Evolutionary conservation across 1,284 basidiomycete species (phyloP).

Genomic region (Agaricales sp.): DNA sequence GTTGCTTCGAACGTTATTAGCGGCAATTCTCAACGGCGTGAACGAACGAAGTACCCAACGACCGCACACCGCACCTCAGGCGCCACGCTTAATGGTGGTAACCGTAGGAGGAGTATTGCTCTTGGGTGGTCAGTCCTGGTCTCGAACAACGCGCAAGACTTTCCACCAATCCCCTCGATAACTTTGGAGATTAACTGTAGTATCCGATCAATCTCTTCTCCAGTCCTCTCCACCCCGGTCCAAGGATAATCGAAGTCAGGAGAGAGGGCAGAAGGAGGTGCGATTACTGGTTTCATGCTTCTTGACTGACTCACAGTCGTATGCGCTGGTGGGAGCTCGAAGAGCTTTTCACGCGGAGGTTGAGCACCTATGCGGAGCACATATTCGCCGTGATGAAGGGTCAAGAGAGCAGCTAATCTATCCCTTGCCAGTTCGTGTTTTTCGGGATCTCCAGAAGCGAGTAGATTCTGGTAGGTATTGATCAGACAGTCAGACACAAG

Average conservation of each 20-base stretch:
- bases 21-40: too few relatives aligned
- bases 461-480: conserved; percentile 26
- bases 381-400: conserved; percentile 57
- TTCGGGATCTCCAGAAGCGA: conserved; percentile 32
- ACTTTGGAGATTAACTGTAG: conserved; percentile 29
- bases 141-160: conserved; percentile 55
- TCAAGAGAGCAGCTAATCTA: conserved; percentile 53
- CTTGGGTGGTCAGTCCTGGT: conserved; percentile 36
- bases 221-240: conserved; percentile 39
- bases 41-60: conserved; percentile 44
- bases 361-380: conserved; percentile 58
- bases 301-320: too few relatives aligned
- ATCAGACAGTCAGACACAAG: conserved; percentile 2
- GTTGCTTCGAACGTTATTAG: conserved; percentile 41
- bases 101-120: conserved; percentile 48
- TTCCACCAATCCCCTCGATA: conserved; percentile 67
- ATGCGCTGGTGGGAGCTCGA: too few relatives aligned
- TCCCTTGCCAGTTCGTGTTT: conserved; percentile 49
- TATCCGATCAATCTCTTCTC: conserved; percentile 41
- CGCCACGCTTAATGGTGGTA: conserved; percentile 64
- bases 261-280: too few relatives aligned
- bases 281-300: too few relatives aligned
- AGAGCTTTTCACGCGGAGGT: conserved; percentile 44
- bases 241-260: conserved; percentile 36
- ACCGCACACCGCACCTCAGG: conserved; percentile 93